Evolutionary conservation across 176 grass and related monocot genomes (phyloP), one percentile per base, ranked within the genome.

Genomic region (Ampelocalamus luodianensis): DNA sequence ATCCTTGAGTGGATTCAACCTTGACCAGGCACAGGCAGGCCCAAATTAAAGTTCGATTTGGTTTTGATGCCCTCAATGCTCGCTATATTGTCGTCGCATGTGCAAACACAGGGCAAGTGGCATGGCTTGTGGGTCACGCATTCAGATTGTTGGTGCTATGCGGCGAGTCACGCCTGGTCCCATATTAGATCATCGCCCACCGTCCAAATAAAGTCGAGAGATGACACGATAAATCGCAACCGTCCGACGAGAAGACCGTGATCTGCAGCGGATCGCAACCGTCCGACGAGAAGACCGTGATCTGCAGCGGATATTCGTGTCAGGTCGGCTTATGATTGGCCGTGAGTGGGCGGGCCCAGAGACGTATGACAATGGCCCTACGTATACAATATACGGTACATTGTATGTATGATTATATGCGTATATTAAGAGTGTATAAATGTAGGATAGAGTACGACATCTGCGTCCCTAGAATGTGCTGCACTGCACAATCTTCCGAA

Each of bases 251-350:
- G 10, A 39, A 13, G 20, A 27, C 45, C 11, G 32, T 66, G 78
- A 74, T 81, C 71, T 51, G 20, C 62, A 16, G 40, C 72, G 43
- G 53, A 83, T 71, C 8, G 8, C 42, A 11, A 0, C 77, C 55
- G 43, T 80, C 14, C 8, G 4, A 40, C 12, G 9, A 43, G 10
- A 39, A 13, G 20, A 27, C 45, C 11, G 32, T 66, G 78, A 74
- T 81, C 71, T 51, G 20, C 62, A 16, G 40, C 72, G 43, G 53
- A 83, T 71, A 77, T 71, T 53, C 15, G 42, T 14, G 72, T 82
- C 79, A 68, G 51, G 72, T 71, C 55, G 55, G 62, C 58, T 80
- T 32, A 79, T 84, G 55, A 77, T 77, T 87, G 79, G 22, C 18
- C 46, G 12, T 9, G 24, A 82, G 69, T 6, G 43, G 15, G 59